Evolutionary conservation across 1,139 yeast species (phyloP).

Genomic region (Geotrichum restrictum): DNA sequence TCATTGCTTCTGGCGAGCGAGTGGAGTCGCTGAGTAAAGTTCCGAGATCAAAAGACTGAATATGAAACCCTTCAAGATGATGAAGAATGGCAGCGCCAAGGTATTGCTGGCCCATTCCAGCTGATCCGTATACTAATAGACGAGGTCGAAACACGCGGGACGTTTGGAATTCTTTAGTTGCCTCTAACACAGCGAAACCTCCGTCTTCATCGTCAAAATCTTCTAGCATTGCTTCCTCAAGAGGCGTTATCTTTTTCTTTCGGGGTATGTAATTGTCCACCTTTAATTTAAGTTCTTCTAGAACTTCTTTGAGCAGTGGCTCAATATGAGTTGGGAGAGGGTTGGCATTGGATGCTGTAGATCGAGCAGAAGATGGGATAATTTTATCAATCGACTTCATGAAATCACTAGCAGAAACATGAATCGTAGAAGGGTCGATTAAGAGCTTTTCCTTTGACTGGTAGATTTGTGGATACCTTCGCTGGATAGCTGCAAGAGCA

Average conservation of each 20-base stretch:
- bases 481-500: constrained; percentile 84
- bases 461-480: constrained; percentile 92
- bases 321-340: constrained; percentile 73
- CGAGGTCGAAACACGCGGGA: constrained; percentile 82
- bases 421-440: constrained; percentile 68
- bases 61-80: constrained; percentile 82
- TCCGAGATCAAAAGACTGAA: constrained; percentile 80
- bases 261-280: constrained; percentile 63
- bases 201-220: constrained; percentile 60
- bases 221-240: constrained; percentile 68
- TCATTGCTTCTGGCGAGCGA: constrained; percentile 75
- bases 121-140: constrained; percentile 63
- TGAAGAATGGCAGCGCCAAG: constrained; percentile 78
- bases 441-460: constrained; percentile 65
- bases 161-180: constrained; percentile 50
- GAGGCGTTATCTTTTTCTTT: constrained; percentile 52
- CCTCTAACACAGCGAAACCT: constrained; percentile 65
- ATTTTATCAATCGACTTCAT: constrained; percentile 81
- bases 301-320: constrained; percentile 55
- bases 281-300: constrained; percentile 47
- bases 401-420: constrained; percentile 81
- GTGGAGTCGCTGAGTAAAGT: constrained; percentile 75
- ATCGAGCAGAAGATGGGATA: constrained; percentile 87
- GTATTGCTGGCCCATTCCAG: constrained; percentile 89
- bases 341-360: constrained; percentile 63